A percentile compares a stretch with the other conserved stretches of the same genome.
Conservation (phyloP, 2,329 filamentous ascomycete genomes). For the Magnaporthiopsis incrustans region DNA sequence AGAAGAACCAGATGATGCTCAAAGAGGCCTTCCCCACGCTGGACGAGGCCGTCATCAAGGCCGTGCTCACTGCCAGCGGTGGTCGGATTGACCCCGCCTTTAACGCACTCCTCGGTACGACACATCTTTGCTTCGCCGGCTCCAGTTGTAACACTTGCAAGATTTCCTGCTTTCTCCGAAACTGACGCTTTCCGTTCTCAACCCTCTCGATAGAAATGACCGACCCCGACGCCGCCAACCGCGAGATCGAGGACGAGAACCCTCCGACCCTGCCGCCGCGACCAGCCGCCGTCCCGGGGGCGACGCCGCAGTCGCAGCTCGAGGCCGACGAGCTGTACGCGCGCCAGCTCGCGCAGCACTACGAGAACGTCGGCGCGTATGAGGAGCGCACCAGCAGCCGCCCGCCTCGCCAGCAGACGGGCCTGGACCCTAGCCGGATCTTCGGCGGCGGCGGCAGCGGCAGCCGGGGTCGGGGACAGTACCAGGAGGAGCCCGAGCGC, state of each 20-base stretch:
- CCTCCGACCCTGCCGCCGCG: slow-evolving; percentile 76
- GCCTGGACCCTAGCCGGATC: slow-evolving; percentile 46
- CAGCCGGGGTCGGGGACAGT: slow-evolving; percentile 22
- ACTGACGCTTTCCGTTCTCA: background rate
- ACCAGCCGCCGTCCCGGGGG: slow-evolving; percentile 38
- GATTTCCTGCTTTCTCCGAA: background rate
- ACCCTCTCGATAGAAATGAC: slow-evolving; percentile 56
- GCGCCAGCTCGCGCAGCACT: slow-evolving; percentile 84
- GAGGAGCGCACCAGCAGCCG: slow-evolving; percentile 46
- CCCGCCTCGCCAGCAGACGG: slow-evolving; percentile 33
- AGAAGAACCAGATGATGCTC: slow-evolving; percentile 80
- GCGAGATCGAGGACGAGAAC: slow-evolving; percentile 46
- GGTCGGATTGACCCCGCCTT: slow-evolving; percentile 90
- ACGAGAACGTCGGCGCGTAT: slow-evolving; percentile 56
- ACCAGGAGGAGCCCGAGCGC: slow-evolving; percentile 42
- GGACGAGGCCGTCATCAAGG: slow-evolving; percentile 73
- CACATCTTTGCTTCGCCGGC: slow-evolving; percentile 6
- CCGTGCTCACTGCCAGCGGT: slow-evolving; percentile 76
- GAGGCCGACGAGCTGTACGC: slow-evolving; percentile 89
- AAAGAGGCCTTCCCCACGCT: slow-evolving; percentile 90
- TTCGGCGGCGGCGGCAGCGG: slow-evolving; percentile 40
- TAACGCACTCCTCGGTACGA: slow-evolving; percentile 77
- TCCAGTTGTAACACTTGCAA: background rate
- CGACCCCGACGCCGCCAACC: slow-evolving; percentile 59
- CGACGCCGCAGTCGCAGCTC: slow-evolving; percentile 65